Base-by-base conservation (phyloP, 768 basidiomycete species). In the Agaricus blazei region DNA sequence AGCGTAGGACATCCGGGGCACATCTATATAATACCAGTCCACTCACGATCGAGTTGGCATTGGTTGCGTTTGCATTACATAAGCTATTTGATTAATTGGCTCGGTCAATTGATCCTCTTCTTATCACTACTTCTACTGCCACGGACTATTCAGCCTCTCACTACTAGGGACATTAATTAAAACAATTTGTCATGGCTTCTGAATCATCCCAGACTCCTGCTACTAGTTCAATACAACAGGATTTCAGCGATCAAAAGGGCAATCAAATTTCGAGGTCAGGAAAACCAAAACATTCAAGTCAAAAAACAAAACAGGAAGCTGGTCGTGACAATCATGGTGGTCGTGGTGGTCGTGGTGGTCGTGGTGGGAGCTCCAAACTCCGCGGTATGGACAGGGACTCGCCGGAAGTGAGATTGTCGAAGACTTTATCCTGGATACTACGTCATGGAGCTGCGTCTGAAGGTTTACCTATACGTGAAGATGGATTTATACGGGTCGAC, bases 341-440 rank as follows among this genome's bases (percentile, higher is more conserved):
- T 19, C 19, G 19, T 19, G 19, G 19, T 19, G 19, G 19, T 19
- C 19, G 34, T 34, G 34, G 34, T 34, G 5, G 24, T 24, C 40
- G 48, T 27, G 51, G 51, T 29, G 31, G 43, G 19, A 34, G 40
- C 31, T 9, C 15, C 28, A 88, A 82, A 64, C 72, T 80, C 37
- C 78, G 84, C 46, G 88, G 88, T 14, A 70, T 76, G 23, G 78
- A 80, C 0, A 74, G 68, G 46, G 91, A 95, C 61, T 73, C 82
- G 3, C 83, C 82, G 0, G 83, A 88, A 48, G 80, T 88, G 5
- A 78, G 84, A 9, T 62, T 90, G 11, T 93, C 90, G 11, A 98
- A 97, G 70, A 90, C 90, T 0, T 72, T 98, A 9, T 88, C 93
- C 0, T 98, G 88, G 80, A 73, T 98, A 26, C 80, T 98, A n/a